Conservation (phyloP, 805 yeast species). For the Kluyveromyces nonfermentans region DNA sequence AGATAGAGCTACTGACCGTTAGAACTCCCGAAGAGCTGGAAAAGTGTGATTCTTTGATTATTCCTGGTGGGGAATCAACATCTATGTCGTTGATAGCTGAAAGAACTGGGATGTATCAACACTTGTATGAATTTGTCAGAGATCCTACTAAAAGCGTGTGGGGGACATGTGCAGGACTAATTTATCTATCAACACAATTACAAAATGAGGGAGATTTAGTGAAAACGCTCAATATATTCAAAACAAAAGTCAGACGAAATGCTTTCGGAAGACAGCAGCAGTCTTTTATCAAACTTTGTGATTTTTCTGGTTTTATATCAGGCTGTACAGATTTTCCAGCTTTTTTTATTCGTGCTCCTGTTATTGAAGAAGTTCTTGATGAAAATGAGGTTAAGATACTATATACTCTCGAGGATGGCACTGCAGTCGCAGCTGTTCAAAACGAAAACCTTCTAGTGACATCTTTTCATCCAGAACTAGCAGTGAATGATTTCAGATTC, state of each 20-base stretch:
- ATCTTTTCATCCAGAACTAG: constrained; percentile 72
- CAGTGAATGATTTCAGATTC: constrained; percentile 42
- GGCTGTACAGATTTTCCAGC: constrained; percentile 32
- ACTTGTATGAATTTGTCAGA: constrained; percentile 41
- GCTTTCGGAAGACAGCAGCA: constrained; percentile 74
- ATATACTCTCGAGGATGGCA: constrained; percentile 28
- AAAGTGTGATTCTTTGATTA: constrained; percentile 47
- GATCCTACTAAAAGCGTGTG: constrained; percentile 49
- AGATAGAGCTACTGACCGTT: constrained; percentile 34
- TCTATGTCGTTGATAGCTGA: constrained; percentile 64
- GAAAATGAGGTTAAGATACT: constrained; percentile 32
- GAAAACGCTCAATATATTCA: constrained; percentile 52
- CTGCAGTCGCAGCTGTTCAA: constrained; percentile 58
- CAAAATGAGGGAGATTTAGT: constrained; percentile 46
- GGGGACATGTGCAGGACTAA: constrained; percentile 86
- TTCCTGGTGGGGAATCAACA: constrained; percentile 67
- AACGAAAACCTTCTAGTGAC: constrained; percentile 64
- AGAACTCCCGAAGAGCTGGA: constrained; percentile 42
- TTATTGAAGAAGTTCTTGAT: constrained; percentile 34
- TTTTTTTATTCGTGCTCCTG: constrained; percentile 71
- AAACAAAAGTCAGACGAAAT: constrained; percentile 56
- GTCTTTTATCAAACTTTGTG: constrained; percentile 44
- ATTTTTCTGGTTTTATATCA: constrained; percentile 34
- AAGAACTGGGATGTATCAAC: constrained; percentile 47
- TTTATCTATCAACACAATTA: constrained; percentile 48